Evolutionary conservation across 2,329 filamentous ascomycete genomes (phyloP).

Genomic region (Hysterium pulicare): DNA sequence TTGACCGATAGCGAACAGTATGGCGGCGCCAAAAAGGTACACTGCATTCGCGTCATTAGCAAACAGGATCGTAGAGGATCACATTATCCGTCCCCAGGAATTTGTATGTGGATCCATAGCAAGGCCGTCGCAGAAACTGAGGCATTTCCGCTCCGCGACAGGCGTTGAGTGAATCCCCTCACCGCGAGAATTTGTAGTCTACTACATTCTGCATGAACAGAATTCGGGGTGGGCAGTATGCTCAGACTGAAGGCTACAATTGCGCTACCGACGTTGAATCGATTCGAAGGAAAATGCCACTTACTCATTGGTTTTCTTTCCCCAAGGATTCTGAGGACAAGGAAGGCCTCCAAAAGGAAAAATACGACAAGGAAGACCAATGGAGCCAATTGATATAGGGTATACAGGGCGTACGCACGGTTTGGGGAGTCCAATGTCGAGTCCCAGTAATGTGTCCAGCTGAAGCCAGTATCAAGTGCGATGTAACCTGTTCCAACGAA

Average conservation of each 20-base stretch:
- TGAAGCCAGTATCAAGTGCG: conserved; percentile 85
- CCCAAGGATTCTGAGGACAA: conserved; percentile 82
- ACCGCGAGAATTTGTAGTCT: too few relatives aligned
- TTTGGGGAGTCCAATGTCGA: conserved; percentile 48
- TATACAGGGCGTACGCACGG: conserved; percentile 81
- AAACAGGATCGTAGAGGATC: conserved; percentile 6
- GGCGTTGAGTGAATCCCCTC: too few relatives aligned
- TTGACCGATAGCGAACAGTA: conserved; percentile 88
- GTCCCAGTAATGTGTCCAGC: conserved; percentile 78
- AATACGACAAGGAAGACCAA: conserved; percentile 86
- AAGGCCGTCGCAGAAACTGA: too few relatives aligned
- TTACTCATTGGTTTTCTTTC: conserved; percentile 84
- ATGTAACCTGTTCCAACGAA: conserved; percentile 95
- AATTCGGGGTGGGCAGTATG: too few relatives aligned
- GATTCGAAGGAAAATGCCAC: conserved; percentile 24
- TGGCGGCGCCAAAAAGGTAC: conserved; percentile 68
- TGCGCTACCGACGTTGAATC: conserved; percentile 12
- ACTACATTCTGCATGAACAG: too few relatives aligned
- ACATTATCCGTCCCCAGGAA: too few relatives aligned
- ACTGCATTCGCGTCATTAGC: too few relatives aligned
- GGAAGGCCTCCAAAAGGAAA: conserved; percentile 75
- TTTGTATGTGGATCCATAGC: too few relatives aligned
- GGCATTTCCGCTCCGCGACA: too few relatives aligned
- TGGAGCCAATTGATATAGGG: conserved; percentile 86
- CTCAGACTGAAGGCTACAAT: too few relatives aligned